Evolutionary conservation across 2,329 filamentous ascomycete genomes (phyloP).

Genomic region (Sclerotinia subarctica): DNA sequence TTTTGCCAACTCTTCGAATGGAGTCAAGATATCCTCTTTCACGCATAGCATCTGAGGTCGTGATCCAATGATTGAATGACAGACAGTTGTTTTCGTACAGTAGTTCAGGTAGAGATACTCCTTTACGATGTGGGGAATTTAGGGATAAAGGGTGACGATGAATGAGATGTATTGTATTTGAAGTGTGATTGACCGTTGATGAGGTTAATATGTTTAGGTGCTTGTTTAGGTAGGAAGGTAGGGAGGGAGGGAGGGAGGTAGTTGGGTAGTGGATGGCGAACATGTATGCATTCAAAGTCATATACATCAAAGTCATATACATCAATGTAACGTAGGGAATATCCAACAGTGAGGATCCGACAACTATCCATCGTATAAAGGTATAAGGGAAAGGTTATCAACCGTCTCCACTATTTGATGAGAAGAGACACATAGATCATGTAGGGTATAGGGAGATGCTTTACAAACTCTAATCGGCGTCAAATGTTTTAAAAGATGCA

Average conservation of each 20-base stretch:
- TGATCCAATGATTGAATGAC: constrained; percentile 8
- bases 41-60: not conserved
- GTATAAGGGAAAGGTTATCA: not conserved
- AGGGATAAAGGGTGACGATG: not conserved
- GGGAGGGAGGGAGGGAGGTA: not conserved
- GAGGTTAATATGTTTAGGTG: not conserved
- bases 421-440: not conserved
- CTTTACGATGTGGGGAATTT: not conserved
- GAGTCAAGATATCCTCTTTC: constrained; percentile 12
- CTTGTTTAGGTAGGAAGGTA: too few species aligned
- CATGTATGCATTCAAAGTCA: not conserved
- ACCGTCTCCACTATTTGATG: not conserved
- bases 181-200: not conserved
- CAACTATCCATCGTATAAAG: too few species aligned
- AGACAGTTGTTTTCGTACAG: constrained; percentile 8
- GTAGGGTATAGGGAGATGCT: not conserved
- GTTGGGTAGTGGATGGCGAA: not conserved
- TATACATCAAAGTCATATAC: not conserved
- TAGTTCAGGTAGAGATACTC: constrained; percentile 7
- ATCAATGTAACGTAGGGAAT: not conserved
- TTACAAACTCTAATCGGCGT: not conserved
- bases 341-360: too few species aligned
- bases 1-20: constrained; percentile 10
- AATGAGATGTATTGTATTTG: constrained; percentile 15
- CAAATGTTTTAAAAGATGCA: not conserved